Conservation (phyloP, 305 asterid genomes). For the Solanum chacoense region DNA sequence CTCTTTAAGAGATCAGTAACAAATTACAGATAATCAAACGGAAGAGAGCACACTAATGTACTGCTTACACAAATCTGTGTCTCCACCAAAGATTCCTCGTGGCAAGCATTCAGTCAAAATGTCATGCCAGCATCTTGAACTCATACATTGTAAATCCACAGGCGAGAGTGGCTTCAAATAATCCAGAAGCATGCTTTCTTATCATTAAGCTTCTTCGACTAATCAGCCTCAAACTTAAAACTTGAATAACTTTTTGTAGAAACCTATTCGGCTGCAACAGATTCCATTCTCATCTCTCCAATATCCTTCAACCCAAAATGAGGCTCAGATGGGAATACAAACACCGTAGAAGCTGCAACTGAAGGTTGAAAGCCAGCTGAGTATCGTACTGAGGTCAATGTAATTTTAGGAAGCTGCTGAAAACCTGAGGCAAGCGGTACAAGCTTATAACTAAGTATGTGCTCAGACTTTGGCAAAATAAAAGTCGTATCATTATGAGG, state of each 20-base stretch:
- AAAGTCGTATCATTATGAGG: slow-evolving; percentile 66
- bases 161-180: neutral
- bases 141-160: neutral
- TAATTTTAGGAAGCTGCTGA: slow-evolving; percentile 73
- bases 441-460: slow-evolving; percentile 51
- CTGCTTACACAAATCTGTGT: neutral
- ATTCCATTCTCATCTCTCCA: slow-evolving; percentile 10
- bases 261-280: slow-evolving; percentile 18
- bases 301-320: slow-evolving; percentile 24
- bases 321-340: slow-evolving; percentile 79
- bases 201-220: neutral
- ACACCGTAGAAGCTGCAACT: slow-evolving; percentile 47
- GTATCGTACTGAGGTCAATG: slow-evolving; percentile 60
- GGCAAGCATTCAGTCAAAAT: neutral
- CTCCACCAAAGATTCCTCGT: neutral
- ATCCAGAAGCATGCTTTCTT: neutral
- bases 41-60: neutral
- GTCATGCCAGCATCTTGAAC: neutral
- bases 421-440: slow-evolving; percentile 77
- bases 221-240: neutral
- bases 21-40: neutral
- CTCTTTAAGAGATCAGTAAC: neutral
- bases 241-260: neutral
- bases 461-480: slow-evolving; percentile 63
- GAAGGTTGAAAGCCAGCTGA: slow-evolving; percentile 74